Evolutionary conservation across 2,329 filamentous ascomycete species (phyloP).

Genomic region (Amauroascus verrucosus): DNA sequence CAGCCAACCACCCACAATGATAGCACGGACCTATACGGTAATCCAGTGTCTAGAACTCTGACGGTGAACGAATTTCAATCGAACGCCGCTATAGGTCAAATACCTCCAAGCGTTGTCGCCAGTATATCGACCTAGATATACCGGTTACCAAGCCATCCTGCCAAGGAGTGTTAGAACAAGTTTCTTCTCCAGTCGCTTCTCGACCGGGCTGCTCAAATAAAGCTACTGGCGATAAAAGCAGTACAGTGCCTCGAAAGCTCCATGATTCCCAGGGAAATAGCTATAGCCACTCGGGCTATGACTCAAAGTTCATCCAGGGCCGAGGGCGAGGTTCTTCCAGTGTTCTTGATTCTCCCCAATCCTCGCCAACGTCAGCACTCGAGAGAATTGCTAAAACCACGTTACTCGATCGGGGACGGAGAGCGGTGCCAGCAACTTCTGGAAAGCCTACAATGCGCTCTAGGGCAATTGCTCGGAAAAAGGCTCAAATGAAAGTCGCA

Average conservation of each 20-base stretch:
- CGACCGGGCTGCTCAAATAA: background rate
- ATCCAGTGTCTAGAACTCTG: background rate
- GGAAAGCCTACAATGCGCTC: background rate
- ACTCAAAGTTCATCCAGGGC: background rate
- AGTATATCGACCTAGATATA: constrained; percentile 5
- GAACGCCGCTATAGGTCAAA: background rate
- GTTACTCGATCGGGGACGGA: background rate
- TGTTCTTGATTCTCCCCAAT: background rate
- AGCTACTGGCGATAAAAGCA: background rate
- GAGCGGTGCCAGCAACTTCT: background rate
- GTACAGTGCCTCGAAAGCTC: background rate
- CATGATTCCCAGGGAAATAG: background rate
- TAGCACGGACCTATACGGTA: background rate
- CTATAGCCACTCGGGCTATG: no score
- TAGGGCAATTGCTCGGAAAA: background rate
- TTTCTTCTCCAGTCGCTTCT: background rate
- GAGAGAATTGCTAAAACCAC: background rate
- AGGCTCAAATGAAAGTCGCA: background rate
- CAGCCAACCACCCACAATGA: background rate
- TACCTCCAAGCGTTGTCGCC: background rate
- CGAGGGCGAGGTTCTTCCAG: background rate
- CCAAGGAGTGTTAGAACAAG: background rate
- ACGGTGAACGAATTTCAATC: background rate
- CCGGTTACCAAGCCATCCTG: background rate
- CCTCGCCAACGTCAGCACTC: background rate